A percentile compares a stretch with the other conserved stretches of the same genome.
These are phyloP conservation scores for Aspergillus puulaauensis DNA, from an alignment of 2,329 filamentous ascomycete genomes.

Conservation along the genomic window DNA sequence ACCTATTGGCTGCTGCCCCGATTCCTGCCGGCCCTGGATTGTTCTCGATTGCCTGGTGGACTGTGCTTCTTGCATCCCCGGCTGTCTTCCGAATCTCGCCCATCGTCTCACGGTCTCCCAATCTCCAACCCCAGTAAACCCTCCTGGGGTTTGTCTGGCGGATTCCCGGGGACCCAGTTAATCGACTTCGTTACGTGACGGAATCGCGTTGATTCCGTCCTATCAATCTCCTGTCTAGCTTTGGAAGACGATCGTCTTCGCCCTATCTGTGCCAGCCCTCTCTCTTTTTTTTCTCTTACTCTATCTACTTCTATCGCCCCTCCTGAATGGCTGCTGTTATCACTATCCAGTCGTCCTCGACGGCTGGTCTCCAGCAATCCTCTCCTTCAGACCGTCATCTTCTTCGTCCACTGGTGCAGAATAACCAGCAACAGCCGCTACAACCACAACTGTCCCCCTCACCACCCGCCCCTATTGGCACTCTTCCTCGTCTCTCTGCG, in stretches of 20 bases:
- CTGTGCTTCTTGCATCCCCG: background rate
- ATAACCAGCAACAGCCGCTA: conserved; percentile 19
- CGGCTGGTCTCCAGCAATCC: conserved; percentile 29
- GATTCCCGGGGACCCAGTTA: conserved; percentile 9
- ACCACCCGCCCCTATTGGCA: conserved; percentile 20
- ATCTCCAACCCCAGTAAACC: background rate
- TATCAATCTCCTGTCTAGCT: background rate
- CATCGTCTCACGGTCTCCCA: no score
- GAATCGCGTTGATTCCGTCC: conserved; percentile 11
- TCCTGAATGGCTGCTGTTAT: conserved; percentile 39
- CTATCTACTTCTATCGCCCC: conserved; percentile 1
- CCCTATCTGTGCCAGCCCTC: conserved; percentile 3
- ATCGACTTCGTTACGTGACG: conserved; percentile 20
- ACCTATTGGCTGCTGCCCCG: conserved; percentile 20
- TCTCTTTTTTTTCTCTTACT: background rate
- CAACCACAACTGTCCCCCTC: conserved; percentile 23
- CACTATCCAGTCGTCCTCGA: conserved; percentile 40
- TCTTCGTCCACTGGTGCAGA: conserved; percentile 24
- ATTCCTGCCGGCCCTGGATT: conserved; percentile 4
- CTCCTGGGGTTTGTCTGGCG: conserved; percentile 15
- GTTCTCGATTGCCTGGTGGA: background rate
- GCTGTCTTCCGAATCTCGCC: background rate
- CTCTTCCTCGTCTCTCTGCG: conserved; percentile 27
- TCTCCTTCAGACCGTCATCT: conserved; percentile 24
- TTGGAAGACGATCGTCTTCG: background rate